phyloP scores from a whole-genome alignment of 352 stramenopile species.

The Phytophthora pisi region DNA sequence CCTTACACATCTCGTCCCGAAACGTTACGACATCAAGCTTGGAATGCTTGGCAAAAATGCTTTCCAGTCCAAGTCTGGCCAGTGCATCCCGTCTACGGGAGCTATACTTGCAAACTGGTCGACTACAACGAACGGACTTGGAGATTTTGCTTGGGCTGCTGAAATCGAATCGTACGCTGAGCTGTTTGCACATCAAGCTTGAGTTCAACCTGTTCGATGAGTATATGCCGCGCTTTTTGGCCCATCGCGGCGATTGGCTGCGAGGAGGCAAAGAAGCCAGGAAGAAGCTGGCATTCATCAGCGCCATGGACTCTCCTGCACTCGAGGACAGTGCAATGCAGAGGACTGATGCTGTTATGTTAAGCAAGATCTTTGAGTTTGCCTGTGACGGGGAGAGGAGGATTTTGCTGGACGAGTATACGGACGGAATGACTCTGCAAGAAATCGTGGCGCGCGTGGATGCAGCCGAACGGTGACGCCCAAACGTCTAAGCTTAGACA shows the following conservation, averaged over 20 bases:
- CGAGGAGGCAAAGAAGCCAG: constrained; percentile 13
- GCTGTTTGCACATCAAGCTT: constrained; percentile 28
- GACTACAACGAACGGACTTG: constrained; percentile 12
- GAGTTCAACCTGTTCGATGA: constrained; percentile 30
- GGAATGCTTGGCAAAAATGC: constrained; percentile 11
- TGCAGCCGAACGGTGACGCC: constrained; percentile 1
- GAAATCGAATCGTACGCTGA: constrained; percentile 24
- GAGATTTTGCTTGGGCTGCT: constrained; percentile 22
- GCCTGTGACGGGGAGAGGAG: constrained; percentile 19
- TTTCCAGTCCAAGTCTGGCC: constrained; percentile 11
- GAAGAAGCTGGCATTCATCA: constrained; percentile 27
- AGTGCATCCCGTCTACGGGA: constrained; percentile 9
- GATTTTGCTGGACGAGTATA: constrained; percentile 35
- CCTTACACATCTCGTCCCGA: constrained; percentile 21
- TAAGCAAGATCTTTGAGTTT: constrained; percentile 28
- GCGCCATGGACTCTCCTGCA: constrained; percentile 7
- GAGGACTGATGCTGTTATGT: constrained; percentile 19
- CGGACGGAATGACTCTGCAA: constrained; percentile 27
- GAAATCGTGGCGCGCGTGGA: constrained; percentile 19
- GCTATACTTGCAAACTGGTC: constrained; percentile 21
- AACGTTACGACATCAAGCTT: constrained; percentile 19
- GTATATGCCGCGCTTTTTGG: constrained; percentile 28
- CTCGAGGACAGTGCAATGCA: constrained; percentile 6
- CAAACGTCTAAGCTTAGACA: too few species aligned
- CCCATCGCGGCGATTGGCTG: constrained; percentile 23